Evolutionary conservation across 2,329 filamentous ascomycete genomes (phyloP).

Genomic region (Tolypocladium ovalisporum): DNA sequence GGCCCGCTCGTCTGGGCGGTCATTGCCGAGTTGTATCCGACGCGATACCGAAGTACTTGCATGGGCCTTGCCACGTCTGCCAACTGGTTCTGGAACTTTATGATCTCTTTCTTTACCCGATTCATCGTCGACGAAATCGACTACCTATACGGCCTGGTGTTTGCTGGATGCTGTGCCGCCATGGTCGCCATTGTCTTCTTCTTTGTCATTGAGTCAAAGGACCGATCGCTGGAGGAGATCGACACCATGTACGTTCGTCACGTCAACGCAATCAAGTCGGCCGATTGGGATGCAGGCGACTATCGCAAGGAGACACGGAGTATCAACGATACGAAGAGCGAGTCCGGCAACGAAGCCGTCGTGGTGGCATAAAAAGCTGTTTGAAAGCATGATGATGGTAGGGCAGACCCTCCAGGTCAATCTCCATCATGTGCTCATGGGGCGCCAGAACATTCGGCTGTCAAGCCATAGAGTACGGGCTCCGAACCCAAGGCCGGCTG

Average conservation of each 20-base stretch:
- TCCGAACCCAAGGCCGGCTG: no score
- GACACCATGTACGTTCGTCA: constrained; percentile 60
- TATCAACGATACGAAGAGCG: not conserved
- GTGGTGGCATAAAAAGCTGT: not conserved
- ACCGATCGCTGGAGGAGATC: constrained; percentile 62
- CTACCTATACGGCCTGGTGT: constrained; percentile 61
- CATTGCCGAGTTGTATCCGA: constrained; percentile 53
- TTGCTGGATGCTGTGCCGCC: constrained; percentile 54
- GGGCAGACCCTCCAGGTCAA: not conserved
- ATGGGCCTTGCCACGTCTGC: constrained; percentile 46
- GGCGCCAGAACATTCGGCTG: not conserved
- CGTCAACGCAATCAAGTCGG: constrained; percentile 38
- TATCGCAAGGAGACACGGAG: constrained; percentile 1
- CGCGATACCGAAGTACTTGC: constrained; percentile 40
- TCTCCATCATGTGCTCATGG: not conserved
- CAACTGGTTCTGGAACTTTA: constrained; percentile 59
- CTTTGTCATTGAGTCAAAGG: constrained; percentile 64
- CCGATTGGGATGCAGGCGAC: constrained; percentile 12
- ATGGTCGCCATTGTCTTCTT: constrained; percentile 60
- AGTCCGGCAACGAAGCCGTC: not conserved
- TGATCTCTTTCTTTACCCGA: constrained; percentile 47
- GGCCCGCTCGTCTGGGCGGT: constrained; percentile 59
- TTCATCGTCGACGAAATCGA: constrained; percentile 62
- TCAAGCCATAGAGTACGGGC: no score
- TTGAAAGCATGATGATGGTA: not conserved